Evolutionary conservation across 805 yeast species (phyloP).

Genomic region (Candida xyloterini): DNA sequence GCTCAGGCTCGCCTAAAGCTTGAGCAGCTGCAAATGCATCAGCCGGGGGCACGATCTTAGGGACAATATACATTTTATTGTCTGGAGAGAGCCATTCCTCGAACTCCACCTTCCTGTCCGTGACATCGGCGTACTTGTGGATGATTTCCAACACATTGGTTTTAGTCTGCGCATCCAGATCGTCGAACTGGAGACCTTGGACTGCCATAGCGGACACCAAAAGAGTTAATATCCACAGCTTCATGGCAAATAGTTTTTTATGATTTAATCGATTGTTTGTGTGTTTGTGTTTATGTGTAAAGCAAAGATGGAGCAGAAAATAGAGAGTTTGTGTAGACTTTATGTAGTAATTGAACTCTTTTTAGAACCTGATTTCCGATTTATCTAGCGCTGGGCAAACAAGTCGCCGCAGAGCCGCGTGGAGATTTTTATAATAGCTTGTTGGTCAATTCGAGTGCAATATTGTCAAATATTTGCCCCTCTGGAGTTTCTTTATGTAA

Average conservation of each 20-base stretch:
- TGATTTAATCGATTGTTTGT: neutral
- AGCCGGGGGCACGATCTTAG: constrained; percentile 8
- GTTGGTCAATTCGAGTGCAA: constrained; percentile 42
- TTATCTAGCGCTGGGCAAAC: constrained; percentile 10
- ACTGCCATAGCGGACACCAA: constrained; percentile 10
- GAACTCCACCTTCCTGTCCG: constrained; percentile 16
- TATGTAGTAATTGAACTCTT: constrained; percentile 2
- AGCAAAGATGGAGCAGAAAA: constrained; percentile 10
- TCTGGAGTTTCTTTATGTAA: constrained; percentile 36
- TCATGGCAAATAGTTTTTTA: constrained; percentile 12
- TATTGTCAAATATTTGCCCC: constrained; percentile 43
- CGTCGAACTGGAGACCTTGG: constrained; percentile 9
- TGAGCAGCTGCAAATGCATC: neutral
- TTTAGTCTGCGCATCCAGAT: constrained; percentile 11
- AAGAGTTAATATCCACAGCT: constrained; percentile 13
- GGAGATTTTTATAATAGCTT: constrained; percentile 16
- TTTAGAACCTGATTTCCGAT: constrained; percentile 3
- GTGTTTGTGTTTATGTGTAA: constrained; percentile 7
- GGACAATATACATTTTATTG: constrained; percentile 26
- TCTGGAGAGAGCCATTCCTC: constrained; percentile 29
- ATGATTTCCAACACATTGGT: constrained; percentile 19
- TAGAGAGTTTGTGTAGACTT: neutral
- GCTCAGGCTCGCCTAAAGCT: neutral
- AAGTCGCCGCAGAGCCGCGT: constrained; percentile 9
- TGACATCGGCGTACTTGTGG: constrained; percentile 18